Percentiles rank a stretch among this genome's conserved stretches.
phyloP scores from a whole-genome alignment of 1,139 yeast species.

The Maudiozyma humilis region DNA sequence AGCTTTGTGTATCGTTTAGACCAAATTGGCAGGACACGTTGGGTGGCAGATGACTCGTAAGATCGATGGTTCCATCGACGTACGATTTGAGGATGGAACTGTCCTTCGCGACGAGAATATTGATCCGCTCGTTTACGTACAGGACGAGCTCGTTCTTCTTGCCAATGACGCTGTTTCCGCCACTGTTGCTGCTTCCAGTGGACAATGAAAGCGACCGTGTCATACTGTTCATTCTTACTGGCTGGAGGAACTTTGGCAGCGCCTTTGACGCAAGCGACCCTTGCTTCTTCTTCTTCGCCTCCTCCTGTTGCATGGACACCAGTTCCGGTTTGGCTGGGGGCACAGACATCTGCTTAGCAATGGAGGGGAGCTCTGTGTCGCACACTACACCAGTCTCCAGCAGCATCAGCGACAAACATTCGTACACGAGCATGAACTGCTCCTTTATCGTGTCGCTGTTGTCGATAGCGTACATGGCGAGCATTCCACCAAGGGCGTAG shows the following conservation, averaged over 20 bases:
- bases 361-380: slow-evolving; percentile 49
- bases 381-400: slow-evolving; percentile 80
- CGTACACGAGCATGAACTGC: slow-evolving; percentile 64
- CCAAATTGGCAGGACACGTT: slow-evolving; percentile 64
- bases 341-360: slow-evolving; percentile 29
- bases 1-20: slow-evolving; percentile 41
- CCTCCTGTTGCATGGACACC: background rate
- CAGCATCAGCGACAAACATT: slow-evolving; percentile 60
- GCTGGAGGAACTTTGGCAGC: slow-evolving; percentile 5
- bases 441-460: slow-evolving; percentile 36
- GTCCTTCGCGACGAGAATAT: slow-evolving; percentile 53
- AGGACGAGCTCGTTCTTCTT: slow-evolving; percentile 64
- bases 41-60: slow-evolving; percentile 71
- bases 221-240: slow-evolving; percentile 8
- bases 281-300: background rate
- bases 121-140: slow-evolving; percentile 68
- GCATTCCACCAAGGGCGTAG: slow-evolving; percentile 40
- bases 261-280: background rate
- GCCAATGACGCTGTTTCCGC: slow-evolving; percentile 34
- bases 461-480: slow-evolving; percentile 21
- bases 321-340: slow-evolving; percentile 15
- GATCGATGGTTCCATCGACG: slow-evolving; percentile 67
- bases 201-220: slow-evolving; percentile 9
- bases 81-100: slow-evolving; percentile 60
- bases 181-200: slow-evolving; percentile 17